These are phyloP conservation scores for Thelonectria blattea DNA, from an alignment of 2,329 filamentous ascomycete species.

Conservation along the genomic window DNA sequence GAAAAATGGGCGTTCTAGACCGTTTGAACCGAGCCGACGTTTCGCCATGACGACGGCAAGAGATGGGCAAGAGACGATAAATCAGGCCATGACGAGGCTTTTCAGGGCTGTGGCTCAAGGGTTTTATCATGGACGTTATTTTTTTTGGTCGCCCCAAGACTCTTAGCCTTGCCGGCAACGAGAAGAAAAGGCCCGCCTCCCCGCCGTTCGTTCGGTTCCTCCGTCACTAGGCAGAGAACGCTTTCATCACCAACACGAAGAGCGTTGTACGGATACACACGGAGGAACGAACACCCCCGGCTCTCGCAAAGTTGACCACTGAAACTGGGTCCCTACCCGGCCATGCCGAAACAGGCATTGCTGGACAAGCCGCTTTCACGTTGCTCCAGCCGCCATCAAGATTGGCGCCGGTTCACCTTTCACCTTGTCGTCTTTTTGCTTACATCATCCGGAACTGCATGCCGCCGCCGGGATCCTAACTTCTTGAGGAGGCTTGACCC, in stretches of 20 bases:
- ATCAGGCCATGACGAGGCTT: neutral
- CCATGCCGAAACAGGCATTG: constrained; percentile 33
- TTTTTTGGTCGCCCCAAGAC: too few relatives aligned
- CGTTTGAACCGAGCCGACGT: constrained; percentile 1
- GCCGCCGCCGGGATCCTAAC: neutral
- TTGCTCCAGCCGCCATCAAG: constrained; percentile 21
- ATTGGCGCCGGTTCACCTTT: constrained; percentile 20
- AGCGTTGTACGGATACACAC: too few relatives aligned
- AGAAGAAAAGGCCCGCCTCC: neutral
- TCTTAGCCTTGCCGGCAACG: too few relatives aligned
- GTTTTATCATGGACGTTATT: too few relatives aligned
- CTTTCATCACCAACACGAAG: neutral
- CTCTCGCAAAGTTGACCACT: neutral
- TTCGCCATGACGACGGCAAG: neutral
- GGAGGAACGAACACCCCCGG: too few relatives aligned
- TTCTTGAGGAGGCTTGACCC: neutral
- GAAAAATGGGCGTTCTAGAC: constrained; percentile 8
- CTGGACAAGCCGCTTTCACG: constrained; percentile 13
- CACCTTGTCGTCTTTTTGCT: neutral
- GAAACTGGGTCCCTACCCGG: constrained; percentile 14
- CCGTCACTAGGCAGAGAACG: neutral
- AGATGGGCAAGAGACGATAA: neutral
- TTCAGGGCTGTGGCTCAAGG: neutral
- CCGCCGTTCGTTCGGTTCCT: neutral
- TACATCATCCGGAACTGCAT: neutral